A percentile compares a stretch with the other conserved stretches of the same genome.
Conservation (phyloP, 495 filamentous ascomycete genomes). For the Paragyromitra xinjiangensis region DNA sequence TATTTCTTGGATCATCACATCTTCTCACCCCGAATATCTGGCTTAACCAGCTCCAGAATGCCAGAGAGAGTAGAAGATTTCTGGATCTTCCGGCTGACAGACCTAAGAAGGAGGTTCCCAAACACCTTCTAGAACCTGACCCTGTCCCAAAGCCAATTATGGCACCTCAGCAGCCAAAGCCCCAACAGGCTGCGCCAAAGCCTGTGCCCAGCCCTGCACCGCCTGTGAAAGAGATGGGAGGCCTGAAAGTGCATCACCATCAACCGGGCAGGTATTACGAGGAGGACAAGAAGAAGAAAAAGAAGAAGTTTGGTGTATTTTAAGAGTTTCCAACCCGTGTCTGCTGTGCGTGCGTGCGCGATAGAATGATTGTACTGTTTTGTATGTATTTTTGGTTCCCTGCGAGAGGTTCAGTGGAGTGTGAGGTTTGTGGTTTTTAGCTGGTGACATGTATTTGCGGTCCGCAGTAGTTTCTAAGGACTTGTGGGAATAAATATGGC, state of each 20-base stretch:
- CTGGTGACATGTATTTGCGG: conserved; percentile 3
- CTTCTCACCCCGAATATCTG: conserved; percentile 86
- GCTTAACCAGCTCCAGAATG: conserved; percentile 79
- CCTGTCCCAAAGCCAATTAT: conserved; percentile 50
- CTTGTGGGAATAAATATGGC: conserved; percentile 3
- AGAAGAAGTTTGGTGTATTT: conserved; percentile 59
- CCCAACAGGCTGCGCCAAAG: conserved; percentile 48
- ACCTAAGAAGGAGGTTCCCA: conserved; percentile 80
- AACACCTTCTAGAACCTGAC: conserved; percentile 78
- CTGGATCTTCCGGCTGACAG: conserved; percentile 83
- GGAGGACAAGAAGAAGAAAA: conserved; percentile 57
- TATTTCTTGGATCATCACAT: conserved; percentile 91
- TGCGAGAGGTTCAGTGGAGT: conserved; percentile 2
- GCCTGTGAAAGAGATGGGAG: conserved; percentile 52
- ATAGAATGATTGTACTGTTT: conserved; percentile 6
- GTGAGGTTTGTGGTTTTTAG: conserved; percentile 5
- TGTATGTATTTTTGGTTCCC: conserved; percentile 15
- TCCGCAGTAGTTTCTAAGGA: conserved; percentile 23
- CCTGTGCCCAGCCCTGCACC: conserved; percentile 48
- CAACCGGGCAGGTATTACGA: conserved; percentile 54
- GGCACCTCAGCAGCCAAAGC: conserved; percentile 46
- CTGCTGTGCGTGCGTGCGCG: not conserved
- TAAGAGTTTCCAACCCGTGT: conserved; percentile 15
- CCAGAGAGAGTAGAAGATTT: conserved; percentile 75
- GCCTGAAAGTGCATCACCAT: conserved; percentile 57